Base-by-base conservation (phyloP, 495 filamentous ascomycete genomes). In the Neurospora discreta region DNA sequence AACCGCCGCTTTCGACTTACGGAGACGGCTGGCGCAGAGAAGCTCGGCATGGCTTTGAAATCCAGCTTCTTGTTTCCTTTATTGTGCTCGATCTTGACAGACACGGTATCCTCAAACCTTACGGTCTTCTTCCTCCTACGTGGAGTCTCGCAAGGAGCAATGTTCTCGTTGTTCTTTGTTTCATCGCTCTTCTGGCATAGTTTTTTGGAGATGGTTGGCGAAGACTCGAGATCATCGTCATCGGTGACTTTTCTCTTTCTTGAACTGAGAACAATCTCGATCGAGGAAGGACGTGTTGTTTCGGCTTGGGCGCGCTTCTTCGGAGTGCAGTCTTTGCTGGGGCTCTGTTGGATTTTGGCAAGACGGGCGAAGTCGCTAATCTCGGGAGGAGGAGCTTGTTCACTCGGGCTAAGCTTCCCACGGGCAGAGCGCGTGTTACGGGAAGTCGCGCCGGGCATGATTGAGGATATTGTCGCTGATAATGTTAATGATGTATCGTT, bases 331-430 rank as follows among this genome's bases (percentile, higher is more conserved):
- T 81, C 76, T 73, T 85, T 84, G 42, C 77, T 75, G 26, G 71
- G 20, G 4, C 72, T 71, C 38, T 71, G 73, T 69, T 80, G 73
- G 23, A 71, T 71, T 75, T 84, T 84, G 5, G 84, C 84, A 71
- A 84, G 73, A 69, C 82, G 82, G 36, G 77, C 71, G 73, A 82
- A 84, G 72, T 70, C 81, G 79, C 72, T 75, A 70, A 84, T 80
- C 72, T 65, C 69, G 15, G 72, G 30, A 7, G 72, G 20, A 52
- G 76, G 18, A 30, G 72, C 23, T 16, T 70, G 58, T 65, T 74
- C 75, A 41, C 68, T 36, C 67, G 79, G 39, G 36, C 41, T 76
- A 36, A 69, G 60, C 74, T 74, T 79, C 75, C 75, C 76, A 58
- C 75, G 75, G 67, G 71, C 43, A 52, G 78, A 39, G 71, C 79